Base-by-base conservation (phyloP, 345 rosid species). In the Streptanthus diversifolius region DNA sequence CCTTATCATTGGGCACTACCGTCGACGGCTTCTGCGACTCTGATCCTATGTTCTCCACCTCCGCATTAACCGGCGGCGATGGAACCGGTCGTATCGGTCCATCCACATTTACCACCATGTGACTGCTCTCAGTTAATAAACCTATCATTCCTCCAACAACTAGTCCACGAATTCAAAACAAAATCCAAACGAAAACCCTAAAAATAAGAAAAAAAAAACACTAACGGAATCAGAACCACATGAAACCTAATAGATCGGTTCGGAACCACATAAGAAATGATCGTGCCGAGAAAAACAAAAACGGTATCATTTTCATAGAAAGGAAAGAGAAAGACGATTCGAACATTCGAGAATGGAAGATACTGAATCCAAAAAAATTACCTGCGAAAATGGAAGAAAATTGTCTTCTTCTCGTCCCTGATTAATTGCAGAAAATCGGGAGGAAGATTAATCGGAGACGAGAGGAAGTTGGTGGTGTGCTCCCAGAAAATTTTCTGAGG, bases 21-120 rank as follows among this genome's bases (percentile, higher is more conserved):
- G 19, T 58, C 44, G 76, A 65, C 70, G 73, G 71, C 47, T 64
- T 74, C 29, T 51, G 53, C 58, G 67, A 53, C 24, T 63, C 82
- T 44, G 49, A 13, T 70, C 63, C 3, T 44, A 59, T 33, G 52
- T 36, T 43, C 7, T 54, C 76, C 14, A 66, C 80, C 81, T 72
- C 83, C 69, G 63, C 64, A 25, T 70, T 71, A 19, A 59, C 56
- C 49, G 77, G 58, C 15, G 68, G 64, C 15, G 53, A 56, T 12
- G 82, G 51, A 35, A 72, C 73, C 48, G 80, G 83, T 67, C 75
- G 80, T 21, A 68, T 70, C 71, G 87, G 68, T 43, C 83, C 89
- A 69, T 93, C 92, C 33, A 89, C 88, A 40, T 66, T 79, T 45
- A 90, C 68, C 12, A 84, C 91, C 86, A 85, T 72, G 59, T 85